phyloP scores from a whole-genome alignment of 768 basidiomycete species.

The Lactifluus hygrophoroides region DNA sequence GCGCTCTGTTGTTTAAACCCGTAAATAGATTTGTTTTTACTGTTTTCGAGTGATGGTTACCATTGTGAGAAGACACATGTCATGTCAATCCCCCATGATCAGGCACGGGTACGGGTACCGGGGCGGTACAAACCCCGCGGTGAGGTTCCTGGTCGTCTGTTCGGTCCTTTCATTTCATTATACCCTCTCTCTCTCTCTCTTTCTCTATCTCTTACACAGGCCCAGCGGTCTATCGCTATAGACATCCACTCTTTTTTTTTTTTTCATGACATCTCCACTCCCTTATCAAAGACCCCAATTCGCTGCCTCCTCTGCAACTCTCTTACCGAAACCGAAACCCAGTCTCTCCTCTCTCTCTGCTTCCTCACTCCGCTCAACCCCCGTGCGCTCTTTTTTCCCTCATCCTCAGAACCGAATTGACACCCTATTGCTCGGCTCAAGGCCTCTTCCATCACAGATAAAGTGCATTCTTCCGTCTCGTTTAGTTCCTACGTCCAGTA shows the following conservation, averaged over 20 bases:
- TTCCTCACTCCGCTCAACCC: neutral
- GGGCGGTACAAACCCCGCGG: too few species aligned
- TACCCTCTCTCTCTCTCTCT: neutral
- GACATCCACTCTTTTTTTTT: neutral
- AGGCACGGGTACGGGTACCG: too few species aligned
- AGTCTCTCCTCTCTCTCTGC: neutral
- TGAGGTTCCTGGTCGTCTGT: too few species aligned
- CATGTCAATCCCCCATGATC: too few species aligned
- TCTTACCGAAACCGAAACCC: constrained; percentile 8
- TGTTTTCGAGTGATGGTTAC: neutral
- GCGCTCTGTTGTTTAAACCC: constrained; percentile 24
- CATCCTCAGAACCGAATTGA: neutral
- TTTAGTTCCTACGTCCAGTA: neutral
- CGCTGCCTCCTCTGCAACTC: constrained; percentile 11
- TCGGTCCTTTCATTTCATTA: neutral
- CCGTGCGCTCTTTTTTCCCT: neutral
- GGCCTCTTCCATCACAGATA: constrained; percentile 15
- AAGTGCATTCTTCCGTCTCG: neutral
- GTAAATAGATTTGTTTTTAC: neutral
- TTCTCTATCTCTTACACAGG: neutral
- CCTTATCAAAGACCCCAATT: constrained; percentile 13
- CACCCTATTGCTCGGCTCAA: neutral
- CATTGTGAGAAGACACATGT: too few species aligned
- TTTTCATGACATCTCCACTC: neutral
- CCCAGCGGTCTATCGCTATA: neutral